These are phyloP conservation scores for Ailanthus altissimus DNA, from an alignment of 345 rosid species.

Conservation along the genomic window DNA sequence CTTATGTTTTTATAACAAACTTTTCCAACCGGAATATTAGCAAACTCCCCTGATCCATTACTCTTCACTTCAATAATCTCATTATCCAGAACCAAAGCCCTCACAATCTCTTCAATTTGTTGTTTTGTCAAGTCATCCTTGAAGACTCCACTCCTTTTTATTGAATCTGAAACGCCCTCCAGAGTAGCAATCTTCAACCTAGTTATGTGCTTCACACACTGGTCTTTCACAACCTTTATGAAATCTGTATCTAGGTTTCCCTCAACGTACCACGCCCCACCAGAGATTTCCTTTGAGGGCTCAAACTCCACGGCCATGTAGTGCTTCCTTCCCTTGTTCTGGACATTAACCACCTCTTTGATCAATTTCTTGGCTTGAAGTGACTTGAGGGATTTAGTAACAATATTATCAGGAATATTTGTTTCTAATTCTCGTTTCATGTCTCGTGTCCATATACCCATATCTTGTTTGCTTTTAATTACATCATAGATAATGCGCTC, in stretches of 20 bases:
- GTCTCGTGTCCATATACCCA: constrained; percentile 56
- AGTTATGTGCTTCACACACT: constrained; percentile 40
- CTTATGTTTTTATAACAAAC: constrained; percentile 48
- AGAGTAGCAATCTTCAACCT: constrained; percentile 46
- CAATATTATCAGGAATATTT: constrained; percentile 30
- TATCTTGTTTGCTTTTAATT: constrained; percentile 57
- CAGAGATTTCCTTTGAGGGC: constrained; percentile 66
- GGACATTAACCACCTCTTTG: constrained; percentile 66
- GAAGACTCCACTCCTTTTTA: constrained; percentile 39
- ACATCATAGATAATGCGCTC: constrained; percentile 45
- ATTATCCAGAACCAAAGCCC: constrained; percentile 68
- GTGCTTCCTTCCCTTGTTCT: constrained; percentile 56
- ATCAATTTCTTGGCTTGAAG: constrained; percentile 52
- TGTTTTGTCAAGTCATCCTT: constrained; percentile 35
- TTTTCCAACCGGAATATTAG: constrained; percentile 44
- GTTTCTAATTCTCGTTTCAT: constrained; percentile 44
- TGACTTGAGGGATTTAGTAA: constrained; percentile 42
- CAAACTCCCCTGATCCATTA: constrained; percentile 57
- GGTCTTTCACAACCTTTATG: constrained; percentile 42
- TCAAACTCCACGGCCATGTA: constrained; percentile 61
- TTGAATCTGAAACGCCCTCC: constrained; percentile 41
- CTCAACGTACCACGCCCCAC: constrained; percentile 74
- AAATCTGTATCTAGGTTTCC: constrained; percentile 55
- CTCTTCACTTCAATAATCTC: constrained; percentile 62
- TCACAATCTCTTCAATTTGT: constrained; percentile 60